Base-by-base conservation (phyloP, 202 grass and related monocot species). In the Panicum virgatum region DNA sequence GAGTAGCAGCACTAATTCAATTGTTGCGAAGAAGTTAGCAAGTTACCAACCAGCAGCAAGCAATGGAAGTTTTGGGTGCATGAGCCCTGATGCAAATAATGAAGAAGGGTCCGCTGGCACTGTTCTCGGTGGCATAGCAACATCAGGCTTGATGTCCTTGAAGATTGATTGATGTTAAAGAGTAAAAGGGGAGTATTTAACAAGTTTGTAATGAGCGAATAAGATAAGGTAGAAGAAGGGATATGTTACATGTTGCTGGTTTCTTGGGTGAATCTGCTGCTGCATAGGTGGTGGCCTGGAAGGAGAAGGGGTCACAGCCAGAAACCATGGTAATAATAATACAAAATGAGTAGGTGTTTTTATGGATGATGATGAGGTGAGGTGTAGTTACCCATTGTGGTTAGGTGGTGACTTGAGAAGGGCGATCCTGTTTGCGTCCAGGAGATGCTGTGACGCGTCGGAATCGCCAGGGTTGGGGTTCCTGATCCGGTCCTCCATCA, bases 131-230 rank as follows among this genome's bases (percentile, higher is more conserved):
- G 86, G 73, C 83, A 85, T 83, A 51, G 77, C 77, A 64, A 86
- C 71, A 64, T 96, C 92, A 56, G 83, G 79, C 82, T 98, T 98
- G 74, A 88, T 88, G 51, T 96, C 92, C 92, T 86, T 96, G 79
- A 81, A 66, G 66, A 82, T 67, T 25, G n/a, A 59, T 58, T 18
- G 79, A 80, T 14, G 79, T 4, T 34, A 34, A 12, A 71, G 32
- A 76, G 38, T 74, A 72, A 80, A 44, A 86, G 67, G 51, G 27
- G 32, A 34, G 8, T 9, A 43, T 23, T 43, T 67, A 59, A 76
- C 20, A 76, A 75, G 8, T n/a, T 15, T 29, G 37, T 3, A 34
- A 82, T 37, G 32, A 62, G 16, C 23, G 78, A 83, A 46, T 53
- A 38, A 77, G 75, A 36, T 72, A 39, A 2, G 76, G 63, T 82